phyloP scores from a whole-genome alignment of 2,329 filamentous ascomycete genomes.

The Ploettnerulaceae sp. region DNA sequence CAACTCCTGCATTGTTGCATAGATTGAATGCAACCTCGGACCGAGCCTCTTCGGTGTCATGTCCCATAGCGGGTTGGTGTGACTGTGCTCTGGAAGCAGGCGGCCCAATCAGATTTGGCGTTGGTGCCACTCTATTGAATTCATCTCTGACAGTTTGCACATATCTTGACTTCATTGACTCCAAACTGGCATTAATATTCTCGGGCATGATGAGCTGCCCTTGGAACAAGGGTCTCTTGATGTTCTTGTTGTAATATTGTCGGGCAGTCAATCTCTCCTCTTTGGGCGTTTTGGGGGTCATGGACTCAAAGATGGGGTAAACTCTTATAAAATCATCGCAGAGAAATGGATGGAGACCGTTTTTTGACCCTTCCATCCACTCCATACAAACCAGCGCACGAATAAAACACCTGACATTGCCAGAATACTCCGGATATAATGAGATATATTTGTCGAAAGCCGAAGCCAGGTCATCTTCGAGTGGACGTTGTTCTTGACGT shows the following conservation, averaged over 20 bases:
- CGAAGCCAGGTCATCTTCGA: background rate
- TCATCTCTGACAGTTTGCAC: background rate
- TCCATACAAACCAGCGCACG: conserved; percentile 42
- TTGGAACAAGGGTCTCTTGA: conserved; percentile 24
- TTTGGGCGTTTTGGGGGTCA: conserved; percentile 20
- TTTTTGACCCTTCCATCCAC: conserved; percentile 34
- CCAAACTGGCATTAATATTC: conserved; percentile 18
- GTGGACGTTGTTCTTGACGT: background rate
- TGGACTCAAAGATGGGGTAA: conserved; percentile 40
- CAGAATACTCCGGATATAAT: conserved; percentile 42
- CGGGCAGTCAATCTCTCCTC: conserved; percentile 36
- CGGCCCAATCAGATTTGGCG: too few relatives aligned
- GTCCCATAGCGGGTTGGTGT: too few relatives aligned
- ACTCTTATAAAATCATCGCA: conserved; percentile 50
- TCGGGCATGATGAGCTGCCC: conserved; percentile 20
- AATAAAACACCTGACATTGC: conserved; percentile 40
- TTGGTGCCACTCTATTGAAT: conserved; percentile 1
- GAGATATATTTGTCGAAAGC: conserved; percentile 37
- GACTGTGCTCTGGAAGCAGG: too few relatives aligned
- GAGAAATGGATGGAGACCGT: conserved; percentile 39
- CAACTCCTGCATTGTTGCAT: too few relatives aligned
- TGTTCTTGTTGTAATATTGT: conserved; percentile 39
- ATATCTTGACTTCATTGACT: conserved; percentile 12
- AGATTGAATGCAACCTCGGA: too few relatives aligned
- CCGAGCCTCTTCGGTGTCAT: too few relatives aligned